Percentiles rank a stretch among this genome's conserved stretches.
phyloP scores from a whole-genome alignment of 352 stramenopile genomes.

The Phytophthora hybrid region DNA sequence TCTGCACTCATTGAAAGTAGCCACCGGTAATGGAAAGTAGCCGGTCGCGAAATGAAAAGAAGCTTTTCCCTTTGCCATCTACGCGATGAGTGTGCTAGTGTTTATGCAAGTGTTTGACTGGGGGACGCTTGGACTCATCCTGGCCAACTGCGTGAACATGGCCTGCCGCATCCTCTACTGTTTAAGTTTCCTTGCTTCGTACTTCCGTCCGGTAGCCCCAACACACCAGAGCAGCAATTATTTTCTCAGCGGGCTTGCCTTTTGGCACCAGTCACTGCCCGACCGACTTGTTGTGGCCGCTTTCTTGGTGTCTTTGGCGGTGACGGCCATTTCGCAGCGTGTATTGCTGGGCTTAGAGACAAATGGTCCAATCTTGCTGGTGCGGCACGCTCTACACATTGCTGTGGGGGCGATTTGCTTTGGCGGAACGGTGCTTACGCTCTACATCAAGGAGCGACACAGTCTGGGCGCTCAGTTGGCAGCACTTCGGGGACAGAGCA shows the following conservation, averaged over 20 bases:
- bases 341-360: conserved; percentile 49
- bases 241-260: conserved; percentile 36
- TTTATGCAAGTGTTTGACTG: conserved; percentile 73
- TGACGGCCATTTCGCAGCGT: conserved; percentile 51
- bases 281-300: conserved; percentile 57
- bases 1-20: too few species aligned
- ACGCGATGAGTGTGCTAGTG: conserved; percentile 62
- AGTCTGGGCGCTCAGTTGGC: conserved; percentile 47
- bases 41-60: too few species aligned
- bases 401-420: conserved; percentile 61
- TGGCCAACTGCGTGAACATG: conserved; percentile 92
- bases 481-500: conserved; percentile 34
- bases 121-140: conserved; percentile 78
- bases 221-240: conserved; percentile 2
- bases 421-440: conserved; percentile 35
- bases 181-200: conserved; percentile 69
- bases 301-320: conserved; percentile 49
- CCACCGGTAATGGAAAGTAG: too few species aligned
- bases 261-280: conserved; percentile 64
- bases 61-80: too few species aligned
- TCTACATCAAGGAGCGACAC: conserved; percentile 64
- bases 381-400: conserved; percentile 55
- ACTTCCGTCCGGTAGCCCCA: conserved; percentile 43
- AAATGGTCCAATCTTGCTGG: conserved; percentile 25
- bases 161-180: conserved; percentile 85